Evolutionary conservation across 331 rosid species (phyloP).

Genomic region (Cydonia oblonga): DNA sequence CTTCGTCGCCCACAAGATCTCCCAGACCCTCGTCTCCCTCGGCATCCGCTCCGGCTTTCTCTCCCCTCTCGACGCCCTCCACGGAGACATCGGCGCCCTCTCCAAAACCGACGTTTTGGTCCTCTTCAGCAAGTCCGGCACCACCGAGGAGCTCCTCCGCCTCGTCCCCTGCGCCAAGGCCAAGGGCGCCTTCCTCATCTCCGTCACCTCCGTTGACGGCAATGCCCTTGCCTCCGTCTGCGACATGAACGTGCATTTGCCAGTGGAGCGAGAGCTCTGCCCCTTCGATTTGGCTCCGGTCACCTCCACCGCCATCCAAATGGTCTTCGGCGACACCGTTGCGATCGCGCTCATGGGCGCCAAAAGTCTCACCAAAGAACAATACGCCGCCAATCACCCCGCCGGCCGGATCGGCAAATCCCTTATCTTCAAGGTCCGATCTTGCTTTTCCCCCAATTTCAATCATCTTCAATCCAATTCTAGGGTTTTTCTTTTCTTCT

Average conservation of each 20-base stretch:
- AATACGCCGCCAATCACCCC: slow-evolving; percentile 89
- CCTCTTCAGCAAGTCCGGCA: slow-evolving; percentile 89
- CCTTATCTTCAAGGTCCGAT: slow-evolving; percentile 78
- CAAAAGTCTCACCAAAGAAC: slow-evolving; percentile 63
- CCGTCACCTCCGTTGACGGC: slow-evolving; percentile 62
- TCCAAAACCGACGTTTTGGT: slow-evolving; percentile 47
- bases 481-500: background rate
- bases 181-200: slow-evolving; percentile 48
- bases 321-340: slow-evolving; percentile 96
- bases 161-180: slow-evolving; percentile 88
- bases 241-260: slow-evolving; percentile 83
- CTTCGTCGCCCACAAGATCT: slow-evolving; percentile 92
- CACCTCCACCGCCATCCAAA: slow-evolving; percentile 91
- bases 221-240: slow-evolving; percentile 47
- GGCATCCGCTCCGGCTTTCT: slow-evolving; percentile 71
- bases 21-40: slow-evolving; percentile 91
- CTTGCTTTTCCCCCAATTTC: background rate
- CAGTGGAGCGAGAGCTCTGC: slow-evolving; percentile 78
- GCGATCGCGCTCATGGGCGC: slow-evolving; percentile 96
- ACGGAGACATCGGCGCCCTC: slow-evolving; percentile 88
- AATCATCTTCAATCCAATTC: background rate
- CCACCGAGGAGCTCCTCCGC: slow-evolving; percentile 82
- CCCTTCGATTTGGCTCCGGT: slow-evolving; percentile 94
- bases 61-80: slow-evolving; percentile 87
- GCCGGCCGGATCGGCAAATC: slow-evolving; percentile 92